These are phyloP conservation scores for Raddia distichophylla DNA, from an alignment of 176 grass and related monocot genomes.

Conservation along the genomic window DNA sequence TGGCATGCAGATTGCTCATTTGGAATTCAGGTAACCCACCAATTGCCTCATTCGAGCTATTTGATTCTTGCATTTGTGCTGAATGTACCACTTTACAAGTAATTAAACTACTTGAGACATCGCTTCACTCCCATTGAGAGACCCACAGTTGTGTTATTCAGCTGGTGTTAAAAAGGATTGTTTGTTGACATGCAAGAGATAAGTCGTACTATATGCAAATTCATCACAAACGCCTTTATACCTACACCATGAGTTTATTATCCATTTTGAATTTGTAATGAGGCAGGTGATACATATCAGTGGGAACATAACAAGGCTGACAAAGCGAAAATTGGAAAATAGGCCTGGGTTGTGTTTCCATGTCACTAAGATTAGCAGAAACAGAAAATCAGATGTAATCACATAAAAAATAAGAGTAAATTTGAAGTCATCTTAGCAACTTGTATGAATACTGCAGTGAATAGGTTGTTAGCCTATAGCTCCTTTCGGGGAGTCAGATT, in stretches of 20 bases:
- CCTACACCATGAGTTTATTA: not conserved
- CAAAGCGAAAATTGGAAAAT: constrained; percentile 3
- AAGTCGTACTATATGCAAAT: constrained; percentile 2
- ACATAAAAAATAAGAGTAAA: too few relatives aligned
- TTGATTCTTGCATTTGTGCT: constrained; percentile 24
- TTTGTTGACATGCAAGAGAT: not conserved
- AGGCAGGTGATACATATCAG: not conserved
- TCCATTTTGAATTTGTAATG: not conserved
- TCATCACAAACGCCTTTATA: constrained; percentile 17
- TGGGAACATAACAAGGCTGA: not conserved
- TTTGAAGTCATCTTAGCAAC: too few relatives aligned
- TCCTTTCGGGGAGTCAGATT: not conserved
- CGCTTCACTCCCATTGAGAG: not conserved
- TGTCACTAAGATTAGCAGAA: not conserved
- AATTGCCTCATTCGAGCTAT: constrained; percentile 4
- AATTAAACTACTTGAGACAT: not conserved
- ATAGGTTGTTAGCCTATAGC: not conserved
- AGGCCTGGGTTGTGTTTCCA: not conserved
- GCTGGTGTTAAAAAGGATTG: constrained; percentile 6
- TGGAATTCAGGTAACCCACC: constrained; percentile 86
- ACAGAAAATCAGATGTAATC: too few relatives aligned
- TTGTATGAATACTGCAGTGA: too few relatives aligned
- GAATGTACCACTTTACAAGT: constrained; percentile 25
- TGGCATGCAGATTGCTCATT: constrained; percentile 85
- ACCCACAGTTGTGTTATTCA: not conserved